phyloP scores from a whole-genome alignment of 805 yeast genomes.

The Kodamaea restingae region DNA sequence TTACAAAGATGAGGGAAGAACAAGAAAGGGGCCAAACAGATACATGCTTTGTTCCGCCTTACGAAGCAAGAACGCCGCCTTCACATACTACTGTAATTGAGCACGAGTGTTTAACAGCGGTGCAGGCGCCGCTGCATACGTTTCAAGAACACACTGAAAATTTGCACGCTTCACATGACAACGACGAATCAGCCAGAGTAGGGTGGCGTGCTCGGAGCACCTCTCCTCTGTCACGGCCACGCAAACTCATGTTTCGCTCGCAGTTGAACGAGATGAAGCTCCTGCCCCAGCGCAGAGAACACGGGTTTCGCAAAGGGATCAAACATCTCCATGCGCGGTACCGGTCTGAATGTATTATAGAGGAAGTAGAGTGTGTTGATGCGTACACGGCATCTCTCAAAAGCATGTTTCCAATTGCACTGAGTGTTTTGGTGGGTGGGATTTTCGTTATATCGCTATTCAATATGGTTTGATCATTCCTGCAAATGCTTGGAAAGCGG shows the following conservation, averaged over 20 bases:
- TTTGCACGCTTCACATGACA: too few relatives aligned
- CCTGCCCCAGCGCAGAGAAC: slow-evolving; percentile 1
- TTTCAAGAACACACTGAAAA: not conserved
- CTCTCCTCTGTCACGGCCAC: not conserved
- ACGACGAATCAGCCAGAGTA: too few relatives aligned
- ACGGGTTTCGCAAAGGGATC: not conserved
- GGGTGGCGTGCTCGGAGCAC: not conserved
- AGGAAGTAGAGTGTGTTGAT: slow-evolving; percentile 1
- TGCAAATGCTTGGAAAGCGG: too few relatives aligned
- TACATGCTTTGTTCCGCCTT: not conserved
- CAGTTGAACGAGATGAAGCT: slow-evolving; percentile 8
- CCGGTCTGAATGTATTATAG: not conserved
- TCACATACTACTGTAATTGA: not conserved
- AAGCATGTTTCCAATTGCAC: not conserved
- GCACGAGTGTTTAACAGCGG: too few relatives aligned
- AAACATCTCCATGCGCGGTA: slow-evolving; percentile 2
- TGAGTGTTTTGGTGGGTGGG: slow-evolving; percentile 5
- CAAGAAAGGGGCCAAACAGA: too few relatives aligned
- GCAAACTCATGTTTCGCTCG: slow-evolving; percentile 10
- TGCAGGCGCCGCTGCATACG: too few relatives aligned
- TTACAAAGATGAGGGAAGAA: not conserved
- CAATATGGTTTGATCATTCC: not conserved
- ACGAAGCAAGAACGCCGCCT: not conserved
- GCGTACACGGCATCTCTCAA: not conserved
- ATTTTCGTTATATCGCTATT: not conserved